Conservation (phyloP, 1,139 yeast species). For the Sugiyamaella pinicola region DNA sequence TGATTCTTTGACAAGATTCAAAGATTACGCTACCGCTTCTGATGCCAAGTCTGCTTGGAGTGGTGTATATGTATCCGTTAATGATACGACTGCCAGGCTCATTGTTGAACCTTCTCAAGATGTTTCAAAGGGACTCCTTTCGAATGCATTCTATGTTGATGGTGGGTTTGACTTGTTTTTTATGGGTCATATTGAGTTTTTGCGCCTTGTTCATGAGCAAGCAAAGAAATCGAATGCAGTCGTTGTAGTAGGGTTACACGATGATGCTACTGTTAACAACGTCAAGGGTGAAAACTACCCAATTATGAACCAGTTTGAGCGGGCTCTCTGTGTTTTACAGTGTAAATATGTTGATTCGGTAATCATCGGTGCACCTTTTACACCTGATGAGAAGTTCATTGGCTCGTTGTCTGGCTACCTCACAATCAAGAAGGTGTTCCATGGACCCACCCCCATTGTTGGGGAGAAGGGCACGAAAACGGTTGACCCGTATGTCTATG, state of each 20-base stretch:
- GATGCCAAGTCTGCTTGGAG: conserved; percentile 66
- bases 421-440: conserved; percentile 53
- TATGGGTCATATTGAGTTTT: conserved; percentile 85
- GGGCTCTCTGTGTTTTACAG: conserved; percentile 84
- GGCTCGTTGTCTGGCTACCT: conserved; percentile 36
- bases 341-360: conserved; percentile 83
- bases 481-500: conserved; percentile 49
- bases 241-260: conserved; percentile 71
- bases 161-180: conserved; percentile 93
- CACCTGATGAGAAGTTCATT: conserved; percentile 48
- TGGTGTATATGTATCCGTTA: conserved; percentile 53
- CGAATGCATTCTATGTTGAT: conserved; percentile 60
- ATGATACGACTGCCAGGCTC: conserved; percentile 26
- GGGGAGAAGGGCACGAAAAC: conserved; percentile 34
- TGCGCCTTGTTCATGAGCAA: conserved; percentile 49
- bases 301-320: conserved; percentile 83
- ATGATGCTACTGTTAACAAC: conserved; percentile 59
- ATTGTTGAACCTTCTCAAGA: conserved; percentile 41
- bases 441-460: conserved; percentile 58
- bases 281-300: conserved; percentile 73
- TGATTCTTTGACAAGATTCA: conserved; percentile 46
- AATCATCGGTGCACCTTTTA: conserved; percentile 66
- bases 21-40: conserved; percentile 62
- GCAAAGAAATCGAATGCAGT: conserved; percentile 45
- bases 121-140: conserved; percentile 26